Conservation (phyloP, 2,329 filamentous ascomycete genomes). For the Thermochaetoides dissita region DNA sequence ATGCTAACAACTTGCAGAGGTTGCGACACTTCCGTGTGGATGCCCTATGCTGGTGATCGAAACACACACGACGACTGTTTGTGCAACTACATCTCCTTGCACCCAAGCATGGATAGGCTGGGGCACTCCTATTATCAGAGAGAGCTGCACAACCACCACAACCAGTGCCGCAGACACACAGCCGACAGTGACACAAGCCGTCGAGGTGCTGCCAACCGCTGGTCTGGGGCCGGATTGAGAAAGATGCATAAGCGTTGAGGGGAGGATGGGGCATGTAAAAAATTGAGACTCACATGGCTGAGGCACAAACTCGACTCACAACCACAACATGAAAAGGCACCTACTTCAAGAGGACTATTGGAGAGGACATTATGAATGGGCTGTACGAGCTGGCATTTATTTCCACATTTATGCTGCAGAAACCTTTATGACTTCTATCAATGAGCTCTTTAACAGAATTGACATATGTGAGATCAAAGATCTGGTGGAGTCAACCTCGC, state of each 20-base stretch:
- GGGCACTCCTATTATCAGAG: constrained; percentile 8
- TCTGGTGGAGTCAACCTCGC: no score
- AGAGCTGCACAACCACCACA: constrained; percentile 2
- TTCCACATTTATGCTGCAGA: no score
- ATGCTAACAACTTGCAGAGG: background rate
- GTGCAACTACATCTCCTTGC: constrained; percentile 13
- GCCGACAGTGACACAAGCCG: background rate
- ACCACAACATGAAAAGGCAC: no score
- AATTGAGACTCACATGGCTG: background rate
- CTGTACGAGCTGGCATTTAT: no score
- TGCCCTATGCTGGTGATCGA: constrained; percentile 8
- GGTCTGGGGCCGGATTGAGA: background rate
- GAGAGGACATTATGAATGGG: no score
- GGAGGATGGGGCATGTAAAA: background rate
- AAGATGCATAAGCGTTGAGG: background rate
- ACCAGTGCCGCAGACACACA: background rate
- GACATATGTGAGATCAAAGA: no score
- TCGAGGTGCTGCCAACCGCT: background rate
- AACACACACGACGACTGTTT: constrained; percentile 12
- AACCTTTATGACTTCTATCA: no score
- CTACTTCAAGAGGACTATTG: no score
- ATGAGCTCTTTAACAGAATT: no score
- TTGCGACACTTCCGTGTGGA: constrained; percentile 11
- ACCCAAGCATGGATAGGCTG: constrained; percentile 13
- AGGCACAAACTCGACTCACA: no score